These are phyloP conservation scores for Lathyrus sativus DNA, from an alignment of 306 rosid species.

Conservation along the genomic window DNA sequence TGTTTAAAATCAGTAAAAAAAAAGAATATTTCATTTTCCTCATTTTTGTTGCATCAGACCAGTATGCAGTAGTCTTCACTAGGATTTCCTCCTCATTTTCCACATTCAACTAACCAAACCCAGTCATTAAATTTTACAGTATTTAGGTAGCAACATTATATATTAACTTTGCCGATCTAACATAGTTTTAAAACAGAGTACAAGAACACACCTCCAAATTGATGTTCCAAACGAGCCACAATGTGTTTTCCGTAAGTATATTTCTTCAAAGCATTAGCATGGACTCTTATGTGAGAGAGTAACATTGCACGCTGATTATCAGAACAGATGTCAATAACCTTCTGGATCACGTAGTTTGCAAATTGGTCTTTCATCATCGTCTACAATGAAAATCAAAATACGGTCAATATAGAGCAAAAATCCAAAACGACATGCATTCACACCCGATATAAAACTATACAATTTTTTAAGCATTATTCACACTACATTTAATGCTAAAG, in stretches of 20 bases:
- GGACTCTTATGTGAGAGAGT: slow-evolving; percentile 54
- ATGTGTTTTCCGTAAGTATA: slow-evolving; percentile 81
- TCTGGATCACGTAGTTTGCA: slow-evolving; percentile 77
- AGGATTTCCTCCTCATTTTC: background rate
- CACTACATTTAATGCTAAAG: background rate
- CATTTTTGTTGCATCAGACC: slow-evolving; percentile 1
- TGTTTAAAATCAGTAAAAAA: slow-evolving; percentile 6
- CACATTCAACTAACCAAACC: background rate
- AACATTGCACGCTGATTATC: slow-evolving; percentile 53
- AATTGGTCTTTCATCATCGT: slow-evolving; percentile 66
- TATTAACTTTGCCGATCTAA: background rate
- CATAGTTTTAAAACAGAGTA: slow-evolving; percentile 1
- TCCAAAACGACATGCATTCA: background rate
- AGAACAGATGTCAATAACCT: slow-evolving; percentile 63
- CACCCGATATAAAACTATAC: background rate
- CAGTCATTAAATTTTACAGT: background rate
- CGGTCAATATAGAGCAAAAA: slow-evolving; percentile 20
- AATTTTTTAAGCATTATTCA: background rate
- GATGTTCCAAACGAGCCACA: slow-evolving; percentile 64
- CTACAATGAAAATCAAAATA: slow-evolving; percentile 41
- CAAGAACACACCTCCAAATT: slow-evolving; percentile 41
- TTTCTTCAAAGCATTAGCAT: slow-evolving; percentile 72
- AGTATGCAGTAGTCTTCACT: background rate
- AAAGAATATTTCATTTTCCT: background rate
- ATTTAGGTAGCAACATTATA: background rate